These are phyloP conservation scores for Hygrophoropsis aurantiaca DNA, from an alignment of 768 basidiomycete species.

Conservation along the genomic window DNA sequence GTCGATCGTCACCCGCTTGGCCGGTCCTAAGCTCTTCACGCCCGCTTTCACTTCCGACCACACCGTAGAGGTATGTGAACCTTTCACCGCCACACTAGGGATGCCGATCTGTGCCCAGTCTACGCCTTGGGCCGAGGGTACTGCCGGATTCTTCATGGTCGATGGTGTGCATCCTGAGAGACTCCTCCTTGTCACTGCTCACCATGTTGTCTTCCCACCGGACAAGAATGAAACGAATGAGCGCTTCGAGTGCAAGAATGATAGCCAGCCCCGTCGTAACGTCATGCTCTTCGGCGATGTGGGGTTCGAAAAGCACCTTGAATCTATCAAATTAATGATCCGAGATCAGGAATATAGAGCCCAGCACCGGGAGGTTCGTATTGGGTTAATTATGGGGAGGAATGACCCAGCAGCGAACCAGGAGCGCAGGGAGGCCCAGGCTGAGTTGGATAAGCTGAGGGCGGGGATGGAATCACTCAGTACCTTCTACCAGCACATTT, in stretches of 20 bases:
- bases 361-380: constrained; percentile 2
- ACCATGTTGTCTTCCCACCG: constrained; percentile 24
- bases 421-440: constrained; percentile 4
- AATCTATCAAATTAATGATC: constrained; percentile 8
- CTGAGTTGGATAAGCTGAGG: constrained; percentile 6
- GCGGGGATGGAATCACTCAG: constrained; percentile 15
- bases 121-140: constrained; percentile 27
- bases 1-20: constrained; percentile 19
- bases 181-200: constrained; percentile 30
- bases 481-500: constrained; percentile 13
- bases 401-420: constrained; percentile 9
- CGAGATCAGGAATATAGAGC: not conserved
- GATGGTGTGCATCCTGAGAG: constrained; percentile 14
- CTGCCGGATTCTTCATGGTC: constrained; percentile 31
- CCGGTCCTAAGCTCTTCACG: constrained; percentile 28
- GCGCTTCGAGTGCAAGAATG: constrained; percentile 1
- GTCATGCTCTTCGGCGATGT: constrained; percentile 16
- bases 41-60: constrained; percentile 11
- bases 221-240: no score
- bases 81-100: constrained; percentile 27
- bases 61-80: constrained; percentile 18
- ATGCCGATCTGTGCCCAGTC: constrained; percentile 23
- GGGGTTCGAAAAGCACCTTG: constrained; percentile 8
- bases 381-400: constrained; percentile 11
- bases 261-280: constrained; percentile 14